Base-by-base conservation (phyloP, 306 rosid genomes). In the Trifolium dubium region DNA sequence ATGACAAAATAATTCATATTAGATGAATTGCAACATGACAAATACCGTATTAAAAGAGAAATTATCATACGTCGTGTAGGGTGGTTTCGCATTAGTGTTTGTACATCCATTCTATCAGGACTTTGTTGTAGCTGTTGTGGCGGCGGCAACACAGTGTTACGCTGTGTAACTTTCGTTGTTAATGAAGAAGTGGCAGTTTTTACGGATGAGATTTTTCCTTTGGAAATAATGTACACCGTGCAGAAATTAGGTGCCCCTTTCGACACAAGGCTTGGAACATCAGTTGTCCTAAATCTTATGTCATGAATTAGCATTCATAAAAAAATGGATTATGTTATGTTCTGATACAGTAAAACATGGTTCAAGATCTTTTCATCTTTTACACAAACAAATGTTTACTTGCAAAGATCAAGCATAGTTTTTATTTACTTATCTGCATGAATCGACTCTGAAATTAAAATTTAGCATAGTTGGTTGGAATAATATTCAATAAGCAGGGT, bases 241-340 rank as follows among this genome's bases (percentile, higher is more conserved):
- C 97, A 91, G 81, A 88, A 93, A 17, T 78, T 80, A 0, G 97
- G 92, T 28, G 91, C 91, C 35, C 71, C 93, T 77, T 80, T 91
- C 3, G 91, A 80, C 76, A 91, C 97, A 0, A 29, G 10, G 67
- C 69, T 86, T 55, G 94, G 89, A 19, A 88, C 64, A 70, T 93
- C 96, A 0, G 73, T 44, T 12, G 82, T 71, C 66, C 87, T 93
- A 77, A 93, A 89, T 85, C 87, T 88, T 66, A 97, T 93, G 87
- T 67, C 53, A 43, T 69, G 29, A 65, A 58, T 11, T 13, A 18
- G 4, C 44, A 34, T 32, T 29, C 39, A 53, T 19, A 37, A 30
- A 54, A 46, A 81, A 40, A 11, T 65, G 49, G 44, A 76, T 71
- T 47, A 1, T 55, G 69, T 58, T 65, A 63, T 5, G 59, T 10